Evolutionary conservation across 1,284 basidiomycete species (phyloP), one percentile per base, ranked within the genome.

Genomic region (Malassezia sympodialis): DNA sequence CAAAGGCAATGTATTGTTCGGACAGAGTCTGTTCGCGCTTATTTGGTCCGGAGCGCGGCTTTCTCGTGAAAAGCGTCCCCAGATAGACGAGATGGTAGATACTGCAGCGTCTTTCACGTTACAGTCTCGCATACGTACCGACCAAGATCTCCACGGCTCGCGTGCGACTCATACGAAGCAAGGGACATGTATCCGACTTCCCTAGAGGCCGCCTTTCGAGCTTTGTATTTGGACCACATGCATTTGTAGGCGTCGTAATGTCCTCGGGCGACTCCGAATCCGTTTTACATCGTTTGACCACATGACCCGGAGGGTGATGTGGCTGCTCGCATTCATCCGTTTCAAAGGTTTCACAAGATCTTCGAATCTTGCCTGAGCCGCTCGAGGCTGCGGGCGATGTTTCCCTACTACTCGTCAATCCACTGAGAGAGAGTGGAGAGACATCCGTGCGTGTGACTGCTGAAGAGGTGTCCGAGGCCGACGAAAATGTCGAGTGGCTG

Each of bases 1-100:
- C 12, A 73, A 63, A 2, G 70, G 68, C 6, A 73, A 53, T 17
- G 62, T 65, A n/a, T 49, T 56, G 54, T 63, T 40, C n/a, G 26
- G n/a, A 12, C n/a, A 39, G 30, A n/a, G 39, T 31, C 19, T n/a
- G 32, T 34, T 27, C 24, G 15, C 41, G 11, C 27, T 24, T 8
- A n/a, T 24, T 14, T 43, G 41, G 19, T 56, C 24, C 17, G 21
- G 26, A 7, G 42, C 37, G 54, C 58, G 41, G 52, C 59, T 26
- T 60, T 56, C 37, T 56, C 63, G 49, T 55, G 56, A 50, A 27
- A 66, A 30, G 49, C 47, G 35, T 37, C 48, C 50, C 56, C 53
- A 53, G 17, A 51, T 44, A 10, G 35, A 27, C 27, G 40, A 50
- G 51, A 56, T 56, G 40, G 54, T 50, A 12, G 17, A 23, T 6